Evolutionary conservation across 2,329 filamentous ascomycete species (phyloP), one percentile per base, ranked within the genome.

Genomic region (Diaporthe sp.): DNA sequence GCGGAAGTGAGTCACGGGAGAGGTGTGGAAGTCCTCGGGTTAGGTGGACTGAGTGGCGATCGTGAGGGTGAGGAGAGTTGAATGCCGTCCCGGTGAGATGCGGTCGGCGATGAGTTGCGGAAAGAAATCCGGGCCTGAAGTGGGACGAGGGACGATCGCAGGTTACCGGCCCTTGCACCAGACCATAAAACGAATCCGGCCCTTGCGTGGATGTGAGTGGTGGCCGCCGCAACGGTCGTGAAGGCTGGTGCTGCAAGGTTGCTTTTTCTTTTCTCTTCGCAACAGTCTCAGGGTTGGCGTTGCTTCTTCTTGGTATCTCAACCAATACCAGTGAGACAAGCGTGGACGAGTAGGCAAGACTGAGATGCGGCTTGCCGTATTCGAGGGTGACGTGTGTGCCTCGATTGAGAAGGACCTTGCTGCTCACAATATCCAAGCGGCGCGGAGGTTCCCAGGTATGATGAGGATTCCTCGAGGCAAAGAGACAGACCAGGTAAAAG

Each of bases 311-410:
- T 55, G 42, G 34, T 53, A 42, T 55, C 49, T 55, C 65, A 69
- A 69, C 65, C 65, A 69, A 69, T 69, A 69, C 65, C 65, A 53
- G 31, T 69, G 65, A 69, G 65, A 69, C 65, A 69, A 69, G 65
- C 34, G 49, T 69, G 65, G 49, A 69, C 15, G 65, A 55, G 34
- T n/a, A 69, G 65, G 65, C 65, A 49, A 49, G 55, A 69, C 65
- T 55, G 22, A 69, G 65, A 69, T 69, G 65, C 65, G 65, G 65
- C 49, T 69, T 69, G 65, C 65, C 65, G 65, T 69, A 69, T 69
- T 69, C 65, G 65, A 69, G 65, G 34, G 65, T 51, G 65, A 69
- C 65, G 65, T 69, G 65, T 53, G 65, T 55, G 49, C 65, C 65
- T 69, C 46, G 37, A 55, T 69, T 55, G 65, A 69, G 65, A 69